phyloP scores from a whole-genome alignment of 2,329 filamentous ascomycete species.

The Xylaria sp. region DNA sequence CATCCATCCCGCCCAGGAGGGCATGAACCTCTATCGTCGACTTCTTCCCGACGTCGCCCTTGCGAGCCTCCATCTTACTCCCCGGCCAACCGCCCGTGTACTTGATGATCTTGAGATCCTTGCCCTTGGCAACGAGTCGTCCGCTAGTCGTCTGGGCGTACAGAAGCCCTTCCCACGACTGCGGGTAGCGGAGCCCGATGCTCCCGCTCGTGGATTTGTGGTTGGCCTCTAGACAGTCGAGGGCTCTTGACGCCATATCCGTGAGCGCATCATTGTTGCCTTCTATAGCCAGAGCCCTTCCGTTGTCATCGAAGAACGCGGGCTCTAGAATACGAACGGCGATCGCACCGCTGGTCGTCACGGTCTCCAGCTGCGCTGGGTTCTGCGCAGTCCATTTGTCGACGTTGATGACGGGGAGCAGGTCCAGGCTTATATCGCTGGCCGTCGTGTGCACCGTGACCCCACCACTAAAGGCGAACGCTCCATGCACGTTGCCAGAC shows the following conservation, averaged over 20 bases:
- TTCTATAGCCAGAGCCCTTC: conserved; percentile 7
- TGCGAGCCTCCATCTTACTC: conserved; percentile 48
- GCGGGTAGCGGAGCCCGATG: conserved; percentile 57
- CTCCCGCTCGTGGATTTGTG: conserved; percentile 59
- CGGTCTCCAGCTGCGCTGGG: conserved; percentile 52
- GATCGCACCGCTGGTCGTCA: conserved; percentile 57
- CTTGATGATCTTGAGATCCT: conserved; percentile 54
- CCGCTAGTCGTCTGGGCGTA: conserved; percentile 55
- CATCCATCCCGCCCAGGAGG: conserved; percentile 47
- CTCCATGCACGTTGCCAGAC: conserved; percentile 56
- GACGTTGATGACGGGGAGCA: conserved; percentile 57
- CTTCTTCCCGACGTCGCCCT: conserved; percentile 50
- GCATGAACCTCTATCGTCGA: conserved; percentile 49
- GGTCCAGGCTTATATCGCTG: conserved; percentile 52
- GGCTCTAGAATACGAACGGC: conserved; percentile 56
- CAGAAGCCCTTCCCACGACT: conserved; percentile 60
- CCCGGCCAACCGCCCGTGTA: conserved; percentile 48
- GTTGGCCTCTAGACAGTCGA: conserved; percentile 51
- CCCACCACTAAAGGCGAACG: conserved; percentile 53
- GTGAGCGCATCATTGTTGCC: neutral
- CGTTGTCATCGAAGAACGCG: conserved; percentile 51
- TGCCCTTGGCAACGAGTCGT: conserved; percentile 52
- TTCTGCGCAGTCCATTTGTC: conserved; percentile 31
- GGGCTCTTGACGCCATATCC: conserved; percentile 14
- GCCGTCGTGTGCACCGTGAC: conserved; percentile 53